A percentile compares a stretch with the other conserved stretches of the same genome.
phyloP scores from a whole-genome alignment of 257 asterid species.

The Nicotiana knightiana region DNA sequence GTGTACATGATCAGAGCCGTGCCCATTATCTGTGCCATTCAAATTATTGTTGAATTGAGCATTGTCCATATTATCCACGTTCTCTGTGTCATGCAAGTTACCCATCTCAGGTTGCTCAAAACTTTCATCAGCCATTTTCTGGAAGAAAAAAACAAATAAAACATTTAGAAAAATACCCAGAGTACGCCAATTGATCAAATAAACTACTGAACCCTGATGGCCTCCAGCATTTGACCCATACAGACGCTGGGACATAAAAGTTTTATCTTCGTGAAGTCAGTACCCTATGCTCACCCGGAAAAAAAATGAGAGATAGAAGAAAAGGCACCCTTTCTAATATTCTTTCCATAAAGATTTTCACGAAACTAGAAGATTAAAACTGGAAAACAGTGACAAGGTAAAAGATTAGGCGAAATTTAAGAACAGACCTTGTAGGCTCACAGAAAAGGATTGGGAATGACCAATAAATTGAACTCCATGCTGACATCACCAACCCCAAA shows the following conservation, averaged over 20 bases:
- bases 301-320: background rate
- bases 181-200: background rate
- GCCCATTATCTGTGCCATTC: background rate
- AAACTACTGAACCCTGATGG: background rate
- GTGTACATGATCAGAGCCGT: background rate
- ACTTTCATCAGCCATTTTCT: constrained; percentile 45
- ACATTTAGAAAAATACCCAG: background rate
- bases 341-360: background rate
- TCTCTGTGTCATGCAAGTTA: constrained; percentile 13
- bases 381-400: background rate
- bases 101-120: constrained; percentile 15
- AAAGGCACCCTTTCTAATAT: background rate
- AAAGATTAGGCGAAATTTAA: background rate
- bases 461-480: background rate
- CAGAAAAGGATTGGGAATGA: background rate
- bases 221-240: background rate
- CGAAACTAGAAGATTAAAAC: background rate
- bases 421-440: background rate
- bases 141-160: background rate
- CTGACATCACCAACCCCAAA: background rate
- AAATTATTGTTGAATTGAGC: background rate
- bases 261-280: background rate
- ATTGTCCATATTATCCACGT: background rate
- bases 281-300: background rate
- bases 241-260: background rate